These are phyloP conservation scores for Coniella vitis DNA, from an alignment of 2,329 filamentous ascomycete genomes.

Conservation along the genomic window DNA sequence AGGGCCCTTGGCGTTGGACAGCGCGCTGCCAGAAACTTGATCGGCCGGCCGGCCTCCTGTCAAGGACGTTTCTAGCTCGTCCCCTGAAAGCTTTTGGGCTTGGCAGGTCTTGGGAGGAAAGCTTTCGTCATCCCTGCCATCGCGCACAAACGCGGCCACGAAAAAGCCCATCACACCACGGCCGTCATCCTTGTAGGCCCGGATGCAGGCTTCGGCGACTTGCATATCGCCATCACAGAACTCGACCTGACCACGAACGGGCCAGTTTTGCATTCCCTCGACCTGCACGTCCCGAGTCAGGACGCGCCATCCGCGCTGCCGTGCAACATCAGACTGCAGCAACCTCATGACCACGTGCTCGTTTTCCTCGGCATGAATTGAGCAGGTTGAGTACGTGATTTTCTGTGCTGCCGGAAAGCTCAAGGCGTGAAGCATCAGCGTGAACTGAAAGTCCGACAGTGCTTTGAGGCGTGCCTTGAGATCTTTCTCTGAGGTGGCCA, in stretches of 20 bases:
- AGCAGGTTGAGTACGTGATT: constrained; percentile 93
- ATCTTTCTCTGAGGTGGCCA: constrained; percentile 47
- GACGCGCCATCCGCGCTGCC: constrained; percentile 68
- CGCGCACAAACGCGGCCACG: constrained; percentile 75
- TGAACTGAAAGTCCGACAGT: constrained; percentile 74
- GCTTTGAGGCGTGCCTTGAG: constrained; percentile 60
- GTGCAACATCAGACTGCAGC: constrained; percentile 60
- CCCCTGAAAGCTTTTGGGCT: neutral
- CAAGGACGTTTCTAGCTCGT: neutral
- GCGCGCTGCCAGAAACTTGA: neutral
- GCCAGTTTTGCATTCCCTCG: constrained; percentile 68
- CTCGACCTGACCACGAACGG: constrained; percentile 51
- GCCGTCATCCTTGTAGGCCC: constrained; percentile 73
- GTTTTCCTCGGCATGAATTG: constrained; percentile 80
- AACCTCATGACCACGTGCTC: constrained; percentile 74
- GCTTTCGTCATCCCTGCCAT: constrained; percentile 22
- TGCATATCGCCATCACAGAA: constrained; percentile 42
- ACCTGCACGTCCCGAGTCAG: constrained; percentile 67
- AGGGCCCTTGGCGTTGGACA: constrained; percentile 1
- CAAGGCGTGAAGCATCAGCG: constrained; percentile 78
- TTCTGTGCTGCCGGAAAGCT: constrained; percentile 66
- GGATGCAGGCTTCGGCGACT: constrained; percentile 68
- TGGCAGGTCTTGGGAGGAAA: neutral
- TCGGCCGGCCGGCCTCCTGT: neutral
- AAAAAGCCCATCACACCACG: constrained; percentile 94